These are phyloP conservation scores for Scutellaria barbata DNA, from an alignment of 257 asterid species.

Conservation along the genomic window DNA sequence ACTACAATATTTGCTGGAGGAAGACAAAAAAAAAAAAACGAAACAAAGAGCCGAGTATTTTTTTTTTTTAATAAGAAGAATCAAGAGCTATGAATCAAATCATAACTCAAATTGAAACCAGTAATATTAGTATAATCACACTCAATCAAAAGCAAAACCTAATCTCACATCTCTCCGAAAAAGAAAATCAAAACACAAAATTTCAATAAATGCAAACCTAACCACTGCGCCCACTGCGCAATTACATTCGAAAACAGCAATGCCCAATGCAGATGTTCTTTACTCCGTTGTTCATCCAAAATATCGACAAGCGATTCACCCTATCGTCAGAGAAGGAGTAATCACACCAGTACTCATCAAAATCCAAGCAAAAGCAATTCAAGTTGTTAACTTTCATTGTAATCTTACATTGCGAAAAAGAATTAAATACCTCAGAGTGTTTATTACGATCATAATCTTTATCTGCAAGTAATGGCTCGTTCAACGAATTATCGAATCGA, in stretches of 20 bases:
- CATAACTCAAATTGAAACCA: conserved; percentile 16
- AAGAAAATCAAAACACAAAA: background rate
- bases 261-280: conserved; percentile 77
- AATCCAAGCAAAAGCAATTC: background rate
- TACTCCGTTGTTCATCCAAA: conserved; percentile 68
- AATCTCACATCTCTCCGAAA: background rate
- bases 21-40: conserved; percentile 9
- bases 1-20: conserved; percentile 73
- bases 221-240: conserved; percentile 97
- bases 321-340: conserved; percentile 33
- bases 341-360: conserved; percentile 9
- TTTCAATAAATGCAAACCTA: conserved; percentile 59
- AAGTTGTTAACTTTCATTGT: background rate
- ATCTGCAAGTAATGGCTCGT: conserved; percentile 79
- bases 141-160: background rate
- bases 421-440: conserved; percentile 56
- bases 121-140: background rate
- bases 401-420: background rate
- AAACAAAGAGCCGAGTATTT: too few species aligned
- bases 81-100: conserved; percentile 24
- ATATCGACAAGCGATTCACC: conserved; percentile 52
- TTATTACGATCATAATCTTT: conserved; percentile 37
- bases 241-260: conserved; percentile 73
- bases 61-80: conserved; percentile 10
- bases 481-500: conserved; percentile 47